Percentiles rank a stretch among this genome's conserved stretches.
phyloP scores from a whole-genome alignment of 257 asterid genomes.

The Thymus mandschuricus region DNA sequence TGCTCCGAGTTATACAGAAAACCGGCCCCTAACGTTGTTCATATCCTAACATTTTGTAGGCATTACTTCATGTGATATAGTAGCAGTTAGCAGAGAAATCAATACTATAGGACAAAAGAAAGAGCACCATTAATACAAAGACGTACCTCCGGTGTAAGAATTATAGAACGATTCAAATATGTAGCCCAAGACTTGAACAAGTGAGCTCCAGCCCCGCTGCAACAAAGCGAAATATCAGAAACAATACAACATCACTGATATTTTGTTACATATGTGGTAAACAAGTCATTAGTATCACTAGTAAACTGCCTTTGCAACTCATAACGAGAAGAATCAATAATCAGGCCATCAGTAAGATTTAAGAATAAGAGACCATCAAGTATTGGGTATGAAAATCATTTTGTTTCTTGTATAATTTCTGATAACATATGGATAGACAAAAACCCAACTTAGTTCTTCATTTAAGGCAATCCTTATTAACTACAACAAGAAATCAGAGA shows the following conservation, averaged over 20 bases:
- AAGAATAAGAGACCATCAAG: slow-evolving; percentile 9
- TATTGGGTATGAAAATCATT: slow-evolving; percentile 2
- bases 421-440: background rate
- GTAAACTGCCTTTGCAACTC: slow-evolving; percentile 13
- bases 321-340: slow-evolving; percentile 17
- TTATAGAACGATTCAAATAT: slow-evolving; percentile 82
- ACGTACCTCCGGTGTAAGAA: slow-evolving; percentile 94
- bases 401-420: background rate
- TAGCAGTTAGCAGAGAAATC: background rate
- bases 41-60: background rate
- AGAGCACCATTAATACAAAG: background rate
- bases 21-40: slow-evolving; percentile 4
- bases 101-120: background rate
- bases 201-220: slow-evolving; percentile 99
- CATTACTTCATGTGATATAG: slow-evolving; percentile 8
- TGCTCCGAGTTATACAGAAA: background rate
- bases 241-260: slow-evolving; percentile 10
- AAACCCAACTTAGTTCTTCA: slow-evolving; percentile 1
- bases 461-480: slow-evolving; percentile 2
- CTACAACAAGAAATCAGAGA: slow-evolving; percentile 14
- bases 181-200: slow-evolving; percentile 94
- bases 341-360: background rate
- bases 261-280: slow-evolving; percentile 9
- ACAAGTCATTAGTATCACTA: background rate
- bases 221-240: slow-evolving; percentile 32